These are phyloP conservation scores for Penicillium paxilli DNA, from an alignment of 495 filamentous ascomycete species.

Conservation along the genomic window DNA sequence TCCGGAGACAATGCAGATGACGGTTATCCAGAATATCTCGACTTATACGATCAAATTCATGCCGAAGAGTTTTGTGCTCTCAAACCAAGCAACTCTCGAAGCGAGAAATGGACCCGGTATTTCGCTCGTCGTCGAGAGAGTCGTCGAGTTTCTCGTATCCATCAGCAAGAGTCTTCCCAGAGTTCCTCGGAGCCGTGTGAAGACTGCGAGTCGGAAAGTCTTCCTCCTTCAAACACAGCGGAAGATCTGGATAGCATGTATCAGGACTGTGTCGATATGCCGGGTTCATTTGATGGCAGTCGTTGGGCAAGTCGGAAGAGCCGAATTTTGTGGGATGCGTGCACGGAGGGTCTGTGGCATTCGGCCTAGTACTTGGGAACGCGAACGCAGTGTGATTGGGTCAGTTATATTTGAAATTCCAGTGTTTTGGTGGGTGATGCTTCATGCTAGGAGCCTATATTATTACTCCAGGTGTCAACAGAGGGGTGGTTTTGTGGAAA, in stretches of 20 bases:
- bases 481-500: not conserved
- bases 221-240: conserved; percentile 15
- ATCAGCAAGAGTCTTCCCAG: conserved; percentile 12
- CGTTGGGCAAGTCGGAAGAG: conserved; percentile 27
- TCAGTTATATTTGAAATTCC: not conserved
- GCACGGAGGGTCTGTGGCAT: conserved; percentile 1
- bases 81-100: conserved; percentile 11
- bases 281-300: conserved; percentile 27
- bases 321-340: conserved; percentile 12
- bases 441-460: not conserved
- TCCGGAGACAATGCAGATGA: conserved; percentile 2
- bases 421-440: not conserved
- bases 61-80: conserved; percentile 8
- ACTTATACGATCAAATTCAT: not conserved
- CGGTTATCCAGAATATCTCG: conserved; percentile 2
- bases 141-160: conserved; percentile 5
- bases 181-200: conserved; percentile 12
- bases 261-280: conserved; percentile 32
- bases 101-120: conserved; percentile 9
- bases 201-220: conserved; percentile 9
- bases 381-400: not conserved
- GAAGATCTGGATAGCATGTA: conserved; percentile 23
- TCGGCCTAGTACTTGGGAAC: not conserved
- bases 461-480: conserved; percentile 8
- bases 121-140: conserved; percentile 19